Evolutionary conservation across 1,139 yeast genomes (phyloP).

Genomic region (Nakaseomyces delphensis): DNA sequence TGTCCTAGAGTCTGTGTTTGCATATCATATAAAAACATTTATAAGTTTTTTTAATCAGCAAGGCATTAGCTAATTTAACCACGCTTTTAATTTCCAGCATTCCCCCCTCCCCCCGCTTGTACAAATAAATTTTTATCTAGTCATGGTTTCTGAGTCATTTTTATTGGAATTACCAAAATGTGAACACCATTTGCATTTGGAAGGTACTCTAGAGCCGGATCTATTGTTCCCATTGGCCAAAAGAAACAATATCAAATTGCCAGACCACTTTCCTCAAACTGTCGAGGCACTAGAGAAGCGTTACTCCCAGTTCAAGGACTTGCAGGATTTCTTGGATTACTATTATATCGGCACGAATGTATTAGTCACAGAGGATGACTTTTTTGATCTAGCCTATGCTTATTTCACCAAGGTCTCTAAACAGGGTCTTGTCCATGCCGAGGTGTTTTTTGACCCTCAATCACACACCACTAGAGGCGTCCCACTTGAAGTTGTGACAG

Average conservation of each 20-base stretch:
- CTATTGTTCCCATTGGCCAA: slow-evolving; percentile 60
- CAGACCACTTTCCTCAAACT: slow-evolving; percentile 49
- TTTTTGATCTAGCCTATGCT: slow-evolving; percentile 64
- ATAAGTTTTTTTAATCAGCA: background rate
- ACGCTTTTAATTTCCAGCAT: no score
- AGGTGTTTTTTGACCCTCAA: slow-evolving; percentile 77
- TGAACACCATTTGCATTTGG: slow-evolving; percentile 75
- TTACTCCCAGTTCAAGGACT: slow-evolving; percentile 51
- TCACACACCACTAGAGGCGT: slow-evolving; percentile 67
- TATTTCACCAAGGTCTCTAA: slow-evolving; percentile 52
- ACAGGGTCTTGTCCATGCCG: slow-evolving; percentile 60
- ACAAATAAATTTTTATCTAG: background rate
- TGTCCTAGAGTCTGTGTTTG: no score
- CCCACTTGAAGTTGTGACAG: slow-evolving; percentile 47
- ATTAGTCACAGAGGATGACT: slow-evolving; percentile 55
- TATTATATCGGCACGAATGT: slow-evolving; percentile 76
- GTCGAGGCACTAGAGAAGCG: slow-evolving; percentile 47
- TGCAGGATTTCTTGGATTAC: slow-evolving; percentile 69
- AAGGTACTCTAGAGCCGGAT: slow-evolving; percentile 71
- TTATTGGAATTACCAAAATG: slow-evolving; percentile 66
- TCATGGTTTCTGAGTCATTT: slow-evolving; percentile 33
- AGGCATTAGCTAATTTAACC: no score
- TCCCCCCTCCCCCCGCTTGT: background rate
- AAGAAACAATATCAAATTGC: slow-evolving; percentile 46
- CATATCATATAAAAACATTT: no score